Conservation (phyloP, 352 stramenopile species). For the Sclerospora graminicola region DNA sequence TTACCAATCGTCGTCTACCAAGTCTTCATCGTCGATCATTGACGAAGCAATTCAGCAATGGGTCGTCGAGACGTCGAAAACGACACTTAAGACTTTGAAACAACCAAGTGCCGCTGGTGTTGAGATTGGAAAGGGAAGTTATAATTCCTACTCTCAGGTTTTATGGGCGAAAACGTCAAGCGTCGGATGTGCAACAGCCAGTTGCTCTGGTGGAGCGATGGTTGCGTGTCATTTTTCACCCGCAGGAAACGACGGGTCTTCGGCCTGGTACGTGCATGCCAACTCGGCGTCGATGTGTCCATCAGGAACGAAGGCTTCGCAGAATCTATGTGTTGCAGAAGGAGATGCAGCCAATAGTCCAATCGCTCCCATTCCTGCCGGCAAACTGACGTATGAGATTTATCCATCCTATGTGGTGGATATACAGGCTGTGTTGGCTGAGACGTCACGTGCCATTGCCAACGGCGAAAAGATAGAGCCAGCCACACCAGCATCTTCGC, state of each 20-base stretch:
- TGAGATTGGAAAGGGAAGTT: slow-evolving; percentile 38
- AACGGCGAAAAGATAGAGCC: not conserved
- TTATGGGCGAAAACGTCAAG: slow-evolving; percentile 51
- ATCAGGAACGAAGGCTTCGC: slow-evolving; percentile 27
- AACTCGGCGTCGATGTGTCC: slow-evolving; percentile 38
- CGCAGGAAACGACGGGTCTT: slow-evolving; percentile 35
- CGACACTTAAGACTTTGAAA: slow-evolving; percentile 30
- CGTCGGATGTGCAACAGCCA: slow-evolving; percentile 47
- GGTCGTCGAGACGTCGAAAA: slow-evolving; percentile 43
- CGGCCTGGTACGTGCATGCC: slow-evolving; percentile 53
- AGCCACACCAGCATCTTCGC: not conserved
- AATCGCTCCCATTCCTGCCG: slow-evolving; percentile 42
- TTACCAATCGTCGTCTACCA: slow-evolving; percentile 26
- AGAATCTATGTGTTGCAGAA: slow-evolving; percentile 40
- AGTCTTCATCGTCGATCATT: slow-evolving; percentile 21
- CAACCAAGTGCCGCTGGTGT: slow-evolving; percentile 35
- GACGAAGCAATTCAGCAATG: slow-evolving; percentile 49
- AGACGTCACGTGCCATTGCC: slow-evolving; percentile 19
- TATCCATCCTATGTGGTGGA: slow-evolving; percentile 42
- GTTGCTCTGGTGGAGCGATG: slow-evolving; percentile 27
- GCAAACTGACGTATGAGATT: slow-evolving; percentile 45
- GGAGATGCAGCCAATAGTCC: slow-evolving; percentile 38
- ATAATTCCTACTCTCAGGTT: slow-evolving; percentile 72
- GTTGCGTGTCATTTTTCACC: slow-evolving; percentile 59
- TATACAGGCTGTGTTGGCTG: slow-evolving; percentile 42